Conservation (phyloP, 768 basidiomycete genomes). For the Gloeophyllum trabeum region DNA sequence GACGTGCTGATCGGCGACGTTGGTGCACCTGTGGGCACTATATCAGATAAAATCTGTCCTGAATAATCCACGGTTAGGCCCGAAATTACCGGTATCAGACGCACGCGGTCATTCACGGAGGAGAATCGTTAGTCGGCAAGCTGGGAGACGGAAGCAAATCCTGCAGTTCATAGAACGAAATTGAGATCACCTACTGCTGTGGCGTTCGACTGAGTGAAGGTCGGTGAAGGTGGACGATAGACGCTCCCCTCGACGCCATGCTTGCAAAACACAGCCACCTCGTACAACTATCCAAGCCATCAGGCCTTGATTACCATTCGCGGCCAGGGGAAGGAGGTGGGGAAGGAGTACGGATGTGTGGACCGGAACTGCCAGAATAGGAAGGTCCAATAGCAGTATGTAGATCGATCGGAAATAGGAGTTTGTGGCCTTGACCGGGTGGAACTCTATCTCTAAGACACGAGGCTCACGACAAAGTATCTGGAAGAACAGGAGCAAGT, state of each 20-base stretch:
- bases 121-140: no score
- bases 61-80: no score
- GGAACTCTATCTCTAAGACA: not conserved
- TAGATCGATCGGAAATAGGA: not conserved
- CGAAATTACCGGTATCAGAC: no score
- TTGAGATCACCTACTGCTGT: not conserved
- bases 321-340: not conserved
- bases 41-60: no score
- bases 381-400: not conserved
- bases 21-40: no score
- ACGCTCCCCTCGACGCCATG: not conserved
- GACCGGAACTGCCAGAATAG: not conserved
- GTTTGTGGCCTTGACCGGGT: not conserved
- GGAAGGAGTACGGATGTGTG: not conserved
- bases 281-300: not conserved
- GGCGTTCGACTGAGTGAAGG: not conserved
- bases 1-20: no score
- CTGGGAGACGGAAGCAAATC: not conserved
- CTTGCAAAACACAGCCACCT: not conserved
- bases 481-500: not conserved
- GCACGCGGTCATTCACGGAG: no score
- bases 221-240: not conserved
- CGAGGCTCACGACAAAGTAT: not conserved
- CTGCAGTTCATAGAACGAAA: not conserved
- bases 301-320: not conserved